Evolutionary conservation across 176 grass and related monocot genomes (phyloP), one percentile per base, ranked within the genome.

Genomic region (Ananas comosus): DNA sequence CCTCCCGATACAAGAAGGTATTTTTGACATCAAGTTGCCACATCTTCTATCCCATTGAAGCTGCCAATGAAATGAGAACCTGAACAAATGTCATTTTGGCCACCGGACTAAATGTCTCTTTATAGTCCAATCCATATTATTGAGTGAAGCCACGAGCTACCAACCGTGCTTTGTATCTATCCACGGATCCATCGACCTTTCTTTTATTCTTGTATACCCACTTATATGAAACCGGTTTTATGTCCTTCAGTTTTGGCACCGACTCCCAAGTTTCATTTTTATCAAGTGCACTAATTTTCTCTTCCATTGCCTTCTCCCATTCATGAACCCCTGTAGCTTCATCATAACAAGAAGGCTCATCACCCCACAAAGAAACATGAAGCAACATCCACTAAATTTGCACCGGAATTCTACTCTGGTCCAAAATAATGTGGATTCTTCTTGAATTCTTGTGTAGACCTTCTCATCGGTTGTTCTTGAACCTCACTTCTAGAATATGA

Each of bases 21-120:
- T 33, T 33, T 33, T 70, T 70, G 9, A 70, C 67, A 69, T 69
- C 67, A 1, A 69, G 13, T 23, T 69, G 48, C 48, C 67, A 69
- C n/a, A 69, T 48, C 6, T 69, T 69, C 48, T 9, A 53, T 14
- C 11, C 14, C 51, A 53, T 12, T 11, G 11, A 12, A 53, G 47
- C 33, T 2, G 47, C 48, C 10, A 69, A 17, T 51, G 48, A n/a
- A 14, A 51, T n/a, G 10, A 69, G 10, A 51, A 22, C 14, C 10
- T 42, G 0, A 18, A 69, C 48, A 14, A 5, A 17, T 2, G 11
- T 19, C n/a, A 69, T 69, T 19, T 19, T 69, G 3, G 67, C 29
- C 29, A 33, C 29, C 29, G 29, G 29, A 33, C 29, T 33, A 33
- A 33, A 33, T 33, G 3, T 33, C 67, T 69, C 17, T 13, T 69